phyloP scores from a whole-genome alignment of 208 protist genomes.

The Trypanosoma lewisi region DNA sequence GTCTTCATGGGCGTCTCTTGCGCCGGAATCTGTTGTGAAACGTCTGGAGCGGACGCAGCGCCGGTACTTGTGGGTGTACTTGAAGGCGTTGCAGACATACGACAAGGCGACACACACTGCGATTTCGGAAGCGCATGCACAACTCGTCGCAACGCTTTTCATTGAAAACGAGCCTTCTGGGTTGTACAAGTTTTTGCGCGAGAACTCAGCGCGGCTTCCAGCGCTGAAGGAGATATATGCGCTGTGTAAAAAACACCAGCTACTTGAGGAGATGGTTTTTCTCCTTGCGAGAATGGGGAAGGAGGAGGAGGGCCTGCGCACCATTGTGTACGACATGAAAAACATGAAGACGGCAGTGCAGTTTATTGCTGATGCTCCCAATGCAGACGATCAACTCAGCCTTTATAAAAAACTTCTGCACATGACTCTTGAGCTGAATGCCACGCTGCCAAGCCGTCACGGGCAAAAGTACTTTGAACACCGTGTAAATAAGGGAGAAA shows the following conservation, averaged over 20 bases:
- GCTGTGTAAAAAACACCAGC: constrained; percentile 60
- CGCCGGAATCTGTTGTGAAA: constrained; percentile 40
- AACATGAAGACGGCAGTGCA: constrained; percentile 46
- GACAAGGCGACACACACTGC: constrained; percentile 12
- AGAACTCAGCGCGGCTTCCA: constrained; percentile 58
- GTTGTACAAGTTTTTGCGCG: constrained; percentile 55
- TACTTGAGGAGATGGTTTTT: constrained; percentile 72
- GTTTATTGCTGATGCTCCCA: constrained; percentile 44
- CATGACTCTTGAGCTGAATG: constrained; percentile 38
- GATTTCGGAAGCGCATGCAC: constrained; percentile 37
- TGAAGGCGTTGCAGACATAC: constrained; percentile 35
- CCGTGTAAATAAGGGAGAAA: constrained; percentile 38
- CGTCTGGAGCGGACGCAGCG: constrained; percentile 50
- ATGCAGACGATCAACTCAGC: constrained; percentile 47
- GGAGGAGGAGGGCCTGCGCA: constrained; percentile 71
- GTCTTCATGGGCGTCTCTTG: constrained; percentile 12
- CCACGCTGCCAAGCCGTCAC: constrained; percentile 23
- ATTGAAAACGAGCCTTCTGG: constrained; percentile 66
- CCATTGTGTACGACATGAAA: constrained; percentile 61
- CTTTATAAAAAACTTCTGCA: constrained; percentile 59
- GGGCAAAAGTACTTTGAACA: constrained; percentile 37
- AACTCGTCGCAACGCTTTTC: constrained; percentile 68
- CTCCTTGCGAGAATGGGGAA: constrained; percentile 70
- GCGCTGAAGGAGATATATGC: constrained; percentile 65
- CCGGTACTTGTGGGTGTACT: constrained; percentile 49